Conservation (phyloP, 768 basidiomycete species). For the Boletus rubroflammeus region DNA sequence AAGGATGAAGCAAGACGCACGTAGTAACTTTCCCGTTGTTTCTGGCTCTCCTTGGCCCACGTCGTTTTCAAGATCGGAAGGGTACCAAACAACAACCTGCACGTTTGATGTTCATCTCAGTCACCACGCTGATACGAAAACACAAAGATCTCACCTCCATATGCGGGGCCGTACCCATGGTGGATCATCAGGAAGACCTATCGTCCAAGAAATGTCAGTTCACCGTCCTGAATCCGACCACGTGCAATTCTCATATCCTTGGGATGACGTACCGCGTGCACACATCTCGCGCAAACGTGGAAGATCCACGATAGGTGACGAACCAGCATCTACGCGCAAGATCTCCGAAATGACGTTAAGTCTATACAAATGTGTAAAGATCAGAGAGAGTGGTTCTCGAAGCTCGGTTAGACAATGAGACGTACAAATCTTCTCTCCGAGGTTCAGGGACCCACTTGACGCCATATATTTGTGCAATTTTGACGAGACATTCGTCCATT, state of each 20-base stretch:
- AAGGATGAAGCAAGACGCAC: conserved; percentile 38
- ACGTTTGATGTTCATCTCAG: conserved; percentile 3
- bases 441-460: conserved; percentile 63
- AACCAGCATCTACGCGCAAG: conserved; percentile 42
- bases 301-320: conserved; percentile 53
- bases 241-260: not conserved
- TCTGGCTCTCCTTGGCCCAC: conserved; percentile 55
- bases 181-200: conserved; percentile 74
- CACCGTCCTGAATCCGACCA: not conserved
- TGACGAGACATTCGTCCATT: conserved; percentile 53
- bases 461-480: conserved; percentile 50
- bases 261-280: conserved; percentile 47
- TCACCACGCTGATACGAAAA: not conserved
- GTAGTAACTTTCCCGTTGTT: conserved; percentile 70
- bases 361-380: conserved; percentile 31
- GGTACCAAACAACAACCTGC: conserved; percentile 60
- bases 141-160: conserved; percentile 57
- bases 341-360: conserved; percentile 57
- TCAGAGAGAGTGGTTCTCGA: not conserved
- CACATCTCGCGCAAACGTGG: conserved; percentile 53
- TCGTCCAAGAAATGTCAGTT: conserved; percentile 1
- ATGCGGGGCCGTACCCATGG: conserved; percentile 71
- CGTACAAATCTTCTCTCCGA: conserved; percentile 60
- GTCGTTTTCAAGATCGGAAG: conserved; percentile 52
- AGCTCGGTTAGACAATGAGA: not conserved